A percentile compares a stretch with the other conserved stretches of the same genome.
Evolutionary conservation across 768 basidiomycete species (phyloP).

Genomic region (Mycena vulgaris): DNA sequence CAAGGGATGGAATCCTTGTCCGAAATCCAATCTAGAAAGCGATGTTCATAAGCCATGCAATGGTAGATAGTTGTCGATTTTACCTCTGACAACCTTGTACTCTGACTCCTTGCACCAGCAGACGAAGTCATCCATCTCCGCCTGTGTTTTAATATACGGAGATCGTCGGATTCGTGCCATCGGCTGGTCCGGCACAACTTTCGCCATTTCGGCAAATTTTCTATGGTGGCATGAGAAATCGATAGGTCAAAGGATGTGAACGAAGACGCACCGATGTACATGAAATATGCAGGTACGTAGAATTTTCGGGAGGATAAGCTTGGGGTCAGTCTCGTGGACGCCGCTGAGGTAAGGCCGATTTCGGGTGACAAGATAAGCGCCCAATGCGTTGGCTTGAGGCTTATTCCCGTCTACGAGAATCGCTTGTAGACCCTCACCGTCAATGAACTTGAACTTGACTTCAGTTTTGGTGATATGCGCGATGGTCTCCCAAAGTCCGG

Average conservation of each 20-base stretch:
- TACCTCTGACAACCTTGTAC: slow-evolving; percentile 36
- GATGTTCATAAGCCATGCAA: not conserved
- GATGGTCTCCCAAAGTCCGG: slow-evolving; percentile 30
- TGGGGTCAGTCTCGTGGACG: slow-evolving; percentile 35
- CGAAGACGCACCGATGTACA: slow-evolving; percentile 31
- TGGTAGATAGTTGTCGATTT: not conserved
- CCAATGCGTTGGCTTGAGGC: slow-evolving; percentile 38
- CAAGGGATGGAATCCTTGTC: slow-evolving; percentile 36
- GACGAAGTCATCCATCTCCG: slow-evolving; percentile 28
- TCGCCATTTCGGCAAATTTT: slow-evolving; percentile 26
- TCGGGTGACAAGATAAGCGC: slow-evolving; percentile 28
- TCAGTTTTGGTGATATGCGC: slow-evolving; percentile 31
- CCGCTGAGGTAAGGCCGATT: slow-evolving; percentile 35
- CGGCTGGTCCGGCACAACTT: slow-evolving; percentile 20
- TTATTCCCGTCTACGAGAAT: slow-evolving; percentile 42
- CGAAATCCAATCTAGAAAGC: slow-evolving; percentile 34
- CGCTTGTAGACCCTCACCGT: slow-evolving; percentile 36
- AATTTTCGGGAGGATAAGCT: slow-evolving; percentile 33
- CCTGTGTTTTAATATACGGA: slow-evolving; percentile 26
- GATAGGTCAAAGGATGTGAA: not conserved
- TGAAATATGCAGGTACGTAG: slow-evolving; percentile 39
- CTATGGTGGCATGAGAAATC: not conserved
- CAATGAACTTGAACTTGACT: slow-evolving; percentile 41
- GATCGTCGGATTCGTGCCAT: slow-evolving; percentile 18
- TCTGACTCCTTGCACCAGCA: slow-evolving; percentile 28